Conservation (phyloP, 352 stramenopile species). For the Blastocystis sp. region DNA sequence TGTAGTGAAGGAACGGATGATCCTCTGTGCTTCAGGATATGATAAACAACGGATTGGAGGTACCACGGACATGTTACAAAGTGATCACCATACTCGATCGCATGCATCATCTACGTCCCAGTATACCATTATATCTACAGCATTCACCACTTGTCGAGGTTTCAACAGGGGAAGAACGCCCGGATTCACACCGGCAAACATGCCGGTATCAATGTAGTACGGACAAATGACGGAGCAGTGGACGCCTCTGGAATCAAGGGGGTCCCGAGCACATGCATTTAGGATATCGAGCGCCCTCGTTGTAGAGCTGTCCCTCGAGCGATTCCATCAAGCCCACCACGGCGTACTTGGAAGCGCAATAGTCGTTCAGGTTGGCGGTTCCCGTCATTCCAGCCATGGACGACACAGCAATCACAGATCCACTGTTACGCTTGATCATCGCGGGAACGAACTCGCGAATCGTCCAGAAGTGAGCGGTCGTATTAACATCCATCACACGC, state of each 20-base stretch:
- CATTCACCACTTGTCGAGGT: not conserved
- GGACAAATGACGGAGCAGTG: conserved; percentile 11
- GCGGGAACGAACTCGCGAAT: conserved; percentile 63
- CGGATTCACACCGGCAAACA: conserved; percentile 58
- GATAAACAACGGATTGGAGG: not conserved
- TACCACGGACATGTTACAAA: not conserved
- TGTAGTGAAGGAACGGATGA: not conserved
- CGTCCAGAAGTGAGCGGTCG: conserved; percentile 60
- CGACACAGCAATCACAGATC: conserved; percentile 61
- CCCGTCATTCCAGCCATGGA: conserved; percentile 61
- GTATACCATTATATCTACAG: not conserved
- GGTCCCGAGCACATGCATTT: conserved; percentile 57
- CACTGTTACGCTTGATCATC: conserved; percentile 61
- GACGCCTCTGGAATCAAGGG: not conserved
- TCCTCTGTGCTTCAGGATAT: not conserved
- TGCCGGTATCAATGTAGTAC: conserved; percentile 61
- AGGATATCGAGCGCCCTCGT: conserved; percentile 59
- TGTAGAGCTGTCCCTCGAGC: conserved; percentile 61
- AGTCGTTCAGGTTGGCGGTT: conserved; percentile 62
- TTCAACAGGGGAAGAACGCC: not conserved
- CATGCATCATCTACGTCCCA: not conserved
- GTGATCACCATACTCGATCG: not conserved
- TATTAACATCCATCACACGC: conserved; percentile 62
- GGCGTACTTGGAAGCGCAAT: conserved; percentile 64
- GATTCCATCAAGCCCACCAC: conserved; percentile 63